Percentiles rank a stretch among this genome's conserved stretches.
Evolutionary conservation across 768 basidiomycete genomes (phyloP).

Genomic region (Mycena galopus): DNA sequence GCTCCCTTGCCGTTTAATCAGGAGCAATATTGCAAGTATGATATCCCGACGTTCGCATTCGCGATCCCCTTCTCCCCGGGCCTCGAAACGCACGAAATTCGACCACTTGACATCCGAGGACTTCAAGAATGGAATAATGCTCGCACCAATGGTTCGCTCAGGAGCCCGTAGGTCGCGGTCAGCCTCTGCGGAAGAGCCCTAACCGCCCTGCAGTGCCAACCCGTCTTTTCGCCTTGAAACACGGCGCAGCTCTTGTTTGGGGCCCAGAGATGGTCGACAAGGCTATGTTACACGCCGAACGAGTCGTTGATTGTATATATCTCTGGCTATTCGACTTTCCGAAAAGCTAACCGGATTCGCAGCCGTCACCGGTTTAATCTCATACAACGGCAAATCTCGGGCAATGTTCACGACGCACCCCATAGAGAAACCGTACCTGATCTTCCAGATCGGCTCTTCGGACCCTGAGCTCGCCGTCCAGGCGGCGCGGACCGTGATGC

Average conservation of each 20-base stretch:
- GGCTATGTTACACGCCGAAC: constrained; percentile 88
- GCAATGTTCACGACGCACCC: constrained; percentile 95
- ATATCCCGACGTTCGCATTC: constrained; percentile 71
- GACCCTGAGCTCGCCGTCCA: constrained; percentile 92
- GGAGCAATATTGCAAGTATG: neutral
- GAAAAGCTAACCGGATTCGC: constrained; percentile 6
- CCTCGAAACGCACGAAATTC: constrained; percentile 66
- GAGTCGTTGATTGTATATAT: constrained; percentile 87
- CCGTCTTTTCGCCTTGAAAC: constrained; percentile 87
- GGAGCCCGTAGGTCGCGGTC: constrained; percentile 75
- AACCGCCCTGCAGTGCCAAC: constrained; percentile 74
- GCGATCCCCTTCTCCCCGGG: constrained; percentile 60
- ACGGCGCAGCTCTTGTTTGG: constrained; percentile 96
- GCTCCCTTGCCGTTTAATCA: too few relatives aligned
- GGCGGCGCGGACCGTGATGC: constrained; percentile 87
- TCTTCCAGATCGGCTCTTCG: constrained; percentile 95
- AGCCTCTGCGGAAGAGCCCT: constrained; percentile 28
- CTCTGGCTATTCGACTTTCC: neutral
- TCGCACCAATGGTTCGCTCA: constrained; percentile 99
- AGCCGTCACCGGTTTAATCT: constrained; percentile 90
- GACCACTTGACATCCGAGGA: constrained; percentile 76
- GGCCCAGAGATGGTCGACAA: constrained; percentile 97
- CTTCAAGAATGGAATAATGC: constrained; percentile 90
- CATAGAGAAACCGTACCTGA: constrained; percentile 92
- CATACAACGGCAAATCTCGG: constrained; percentile 85